Conservation (phyloP, 495 filamentous ascomycete species). For the Talaromyces proteolyticus region DNA sequence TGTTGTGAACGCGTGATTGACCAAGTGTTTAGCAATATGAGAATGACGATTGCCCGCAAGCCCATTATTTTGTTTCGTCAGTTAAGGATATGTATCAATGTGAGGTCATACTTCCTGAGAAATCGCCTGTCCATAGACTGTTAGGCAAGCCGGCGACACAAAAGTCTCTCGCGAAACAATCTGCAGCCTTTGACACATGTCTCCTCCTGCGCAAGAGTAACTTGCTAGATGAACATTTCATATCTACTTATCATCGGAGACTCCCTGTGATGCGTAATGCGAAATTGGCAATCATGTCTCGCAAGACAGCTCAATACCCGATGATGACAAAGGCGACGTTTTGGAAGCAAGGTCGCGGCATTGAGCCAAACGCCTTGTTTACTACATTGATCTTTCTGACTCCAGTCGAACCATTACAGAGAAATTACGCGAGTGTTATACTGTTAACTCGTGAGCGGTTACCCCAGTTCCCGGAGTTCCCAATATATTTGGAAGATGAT, state of each 20-base stretch:
- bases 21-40: constrained; percentile 46
- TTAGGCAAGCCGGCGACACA: constrained; percentile 53
- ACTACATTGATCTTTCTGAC: constrained; percentile 58
- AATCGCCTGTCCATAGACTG: constrained; percentile 62
- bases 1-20: constrained; percentile 6
- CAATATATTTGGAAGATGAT: constrained; percentile 61
- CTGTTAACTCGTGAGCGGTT: constrained; percentile 65
- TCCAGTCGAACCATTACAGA: constrained; percentile 50
- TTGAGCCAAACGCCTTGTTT: constrained; percentile 52
- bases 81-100: constrained; percentile 61
- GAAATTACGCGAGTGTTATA: constrained; percentile 58
- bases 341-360: constrained; percentile 56
- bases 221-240: constrained; percentile 66
- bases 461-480: constrained; percentile 60
- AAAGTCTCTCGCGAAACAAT: constrained; percentile 79
- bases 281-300: constrained; percentile 72
- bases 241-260: constrained; percentile 66
- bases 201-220: constrained; percentile 58
- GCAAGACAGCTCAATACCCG: constrained; percentile 64
- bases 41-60: constrained; percentile 42
- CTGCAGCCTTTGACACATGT: constrained; percentile 86
- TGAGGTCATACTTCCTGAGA: constrained; percentile 76
- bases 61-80: constrained; percentile 57
- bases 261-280: constrained; percentile 87
- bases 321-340: constrained; percentile 76